Base-by-base conservation (phyloP, 345 rosid species). In the Luvunga scandens region DNA sequence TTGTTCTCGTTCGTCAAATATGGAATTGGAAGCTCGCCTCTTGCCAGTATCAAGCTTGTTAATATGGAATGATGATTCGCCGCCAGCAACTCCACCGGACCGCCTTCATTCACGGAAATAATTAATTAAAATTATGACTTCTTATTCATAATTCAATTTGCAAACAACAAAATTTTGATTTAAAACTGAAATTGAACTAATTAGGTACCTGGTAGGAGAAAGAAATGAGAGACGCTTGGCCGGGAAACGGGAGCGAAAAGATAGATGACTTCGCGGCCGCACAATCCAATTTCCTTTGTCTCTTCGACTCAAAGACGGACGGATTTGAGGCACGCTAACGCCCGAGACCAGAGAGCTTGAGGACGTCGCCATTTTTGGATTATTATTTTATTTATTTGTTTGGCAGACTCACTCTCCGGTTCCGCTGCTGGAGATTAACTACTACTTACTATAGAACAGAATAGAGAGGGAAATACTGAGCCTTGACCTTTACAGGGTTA, bases 11-110 rank as follows among this genome's bases (percentile, higher is more conserved):
- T 79, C 72, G 63, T 83, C 78, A 31, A 81, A 72, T 19, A 81
- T 69, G 13, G 87, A 86, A 50, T 80, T 69, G 16, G 87, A 86
- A 50, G 80, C 81, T 39, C n/a, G 76, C 16, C 80, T 86, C 76
- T 87, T 86, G 80, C 80, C 5, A 72, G 75, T 77, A 81, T 53
- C 57, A 75, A 78, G 85, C 83, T 84, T 91, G 84, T 77, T 79
- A 66, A 66, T 72, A 65, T 22, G 71, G 71, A 76, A 75, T 38
- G 78, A 65, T 39, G 78, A 75, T 45, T 86, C 86, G 16, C 60
- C 79, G 50, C 73, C 62, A 18, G 42, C 71, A 84, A 67, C 70
- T 24, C 76, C 85, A 48, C 64, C 76, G 18, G 75, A 66, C 87
- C 82, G 79, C 86, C 97, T 91, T 83, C 33, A 86, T 36, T 75